Evolutionary conservation across 306 rosid species (phyloP).

Genomic region (Begonia peltatifolia): DNA sequence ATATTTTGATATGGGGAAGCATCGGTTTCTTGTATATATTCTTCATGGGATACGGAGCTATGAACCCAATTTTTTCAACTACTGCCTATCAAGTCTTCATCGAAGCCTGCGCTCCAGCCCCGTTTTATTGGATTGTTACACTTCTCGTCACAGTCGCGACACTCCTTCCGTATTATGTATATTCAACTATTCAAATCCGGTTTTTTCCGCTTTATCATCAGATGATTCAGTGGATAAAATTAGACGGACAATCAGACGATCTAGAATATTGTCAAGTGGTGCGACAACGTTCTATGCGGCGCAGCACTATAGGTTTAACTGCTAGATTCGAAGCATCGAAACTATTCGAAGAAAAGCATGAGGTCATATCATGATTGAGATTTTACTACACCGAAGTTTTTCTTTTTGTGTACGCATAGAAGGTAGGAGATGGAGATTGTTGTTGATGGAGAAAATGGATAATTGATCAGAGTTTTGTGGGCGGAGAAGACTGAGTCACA

Average conservation of each 20-base stretch:
- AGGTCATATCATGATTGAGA: constrained; percentile 13
- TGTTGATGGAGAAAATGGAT: constrained; percentile 10
- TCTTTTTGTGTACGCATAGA: constrained; percentile 32
- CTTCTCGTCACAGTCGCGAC: constrained; percentile 39
- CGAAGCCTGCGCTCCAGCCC: constrained; percentile 88
- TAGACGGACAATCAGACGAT: constrained; percentile 56
- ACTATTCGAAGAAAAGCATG: constrained; percentile 28
- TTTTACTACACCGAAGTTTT: constrained; percentile 8
- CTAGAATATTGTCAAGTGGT: constrained; percentile 72
- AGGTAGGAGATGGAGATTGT: constrained; percentile 12
- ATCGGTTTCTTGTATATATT: constrained; percentile 62
- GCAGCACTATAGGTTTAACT: constrained; percentile 73
- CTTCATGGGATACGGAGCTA: constrained; percentile 82
- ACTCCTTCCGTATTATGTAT: constrained; percentile 56
- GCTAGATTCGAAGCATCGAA: constrained; percentile 80
- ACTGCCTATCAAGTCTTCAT: constrained; percentile 78
- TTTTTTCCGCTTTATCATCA: constrained; percentile 85
- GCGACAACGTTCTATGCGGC: constrained; percentile 56
- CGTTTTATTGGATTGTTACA: constrained; percentile 65
- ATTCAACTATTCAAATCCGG: constrained; percentile 53
- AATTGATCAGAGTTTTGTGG: neutral
- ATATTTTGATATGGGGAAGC: constrained; percentile 92
- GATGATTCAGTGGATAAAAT: constrained; percentile 79
- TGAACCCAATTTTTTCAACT: constrained; percentile 48
- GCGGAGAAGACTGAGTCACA: no score